Evolutionary conservation across 2,329 filamentous ascomycete species (phyloP).

Genomic region (Fusarium sp.): DNA sequence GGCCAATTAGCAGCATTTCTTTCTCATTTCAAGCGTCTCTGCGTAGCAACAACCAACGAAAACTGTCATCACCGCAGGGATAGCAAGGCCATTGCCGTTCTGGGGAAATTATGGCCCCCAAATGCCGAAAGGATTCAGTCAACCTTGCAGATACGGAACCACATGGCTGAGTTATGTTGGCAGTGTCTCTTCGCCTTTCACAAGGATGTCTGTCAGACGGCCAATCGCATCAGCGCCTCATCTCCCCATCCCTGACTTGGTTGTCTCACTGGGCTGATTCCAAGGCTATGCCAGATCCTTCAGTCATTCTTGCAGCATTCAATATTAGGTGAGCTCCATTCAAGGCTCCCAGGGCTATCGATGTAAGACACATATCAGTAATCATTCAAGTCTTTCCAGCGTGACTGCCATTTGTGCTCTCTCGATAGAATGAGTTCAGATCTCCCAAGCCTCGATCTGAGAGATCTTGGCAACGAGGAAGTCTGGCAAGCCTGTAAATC

Average conservation of each 20-base stretch:
- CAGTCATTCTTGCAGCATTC: neutral
- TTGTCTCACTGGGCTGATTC: neutral
- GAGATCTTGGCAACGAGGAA: no score
- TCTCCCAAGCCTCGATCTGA: neutral
- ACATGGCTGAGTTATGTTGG: neutral
- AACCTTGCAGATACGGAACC: neutral
- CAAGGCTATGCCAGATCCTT: neutral
- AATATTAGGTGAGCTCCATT: neutral
- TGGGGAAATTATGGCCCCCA: neutral
- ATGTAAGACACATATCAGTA: fast-evolving
- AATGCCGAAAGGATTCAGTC: neutral
- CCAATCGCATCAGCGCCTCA: neutral
- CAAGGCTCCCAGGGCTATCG: neutral
- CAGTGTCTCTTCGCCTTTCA: neutral
- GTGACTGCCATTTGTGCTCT: fast-evolving
- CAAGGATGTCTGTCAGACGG: fast-evolving
- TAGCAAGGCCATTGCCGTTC: no score
- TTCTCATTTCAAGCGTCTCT: neutral
- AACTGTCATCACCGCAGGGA: neutral
- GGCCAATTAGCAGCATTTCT: neutral
- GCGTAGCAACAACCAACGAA: fast-evolving
- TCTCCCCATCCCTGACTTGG: no score
- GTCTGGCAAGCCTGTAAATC: fast-evolving
- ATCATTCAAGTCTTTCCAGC: neutral
- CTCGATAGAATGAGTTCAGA: neutral